Conservation (phyloP, 257 asterid genomes). For the Nicotiana tabacum region DNA sequence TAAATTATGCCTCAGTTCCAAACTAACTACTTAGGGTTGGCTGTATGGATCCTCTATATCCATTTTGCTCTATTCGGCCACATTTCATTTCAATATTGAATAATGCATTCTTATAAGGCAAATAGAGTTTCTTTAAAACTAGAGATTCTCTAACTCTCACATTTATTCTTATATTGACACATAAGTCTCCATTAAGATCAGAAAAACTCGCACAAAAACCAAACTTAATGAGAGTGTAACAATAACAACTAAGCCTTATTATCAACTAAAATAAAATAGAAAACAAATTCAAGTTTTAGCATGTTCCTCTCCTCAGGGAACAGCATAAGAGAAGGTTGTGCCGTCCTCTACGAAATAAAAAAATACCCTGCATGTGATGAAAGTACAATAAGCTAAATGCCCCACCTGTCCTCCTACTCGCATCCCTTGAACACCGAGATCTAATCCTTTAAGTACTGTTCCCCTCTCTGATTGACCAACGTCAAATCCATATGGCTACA, state of each 20-base stretch:
- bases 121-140: neutral
- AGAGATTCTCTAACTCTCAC: neutral
- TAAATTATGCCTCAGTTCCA: neutral
- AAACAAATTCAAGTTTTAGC: neutral
- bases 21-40: neutral
- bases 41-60: neutral
- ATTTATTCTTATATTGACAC: neutral
- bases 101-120: neutral
- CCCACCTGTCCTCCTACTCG: slow-evolving; percentile 95
- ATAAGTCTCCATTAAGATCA: neutral
- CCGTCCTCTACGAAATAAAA: neutral
- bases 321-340: neutral
- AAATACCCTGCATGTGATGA: neutral
- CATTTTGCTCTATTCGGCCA: neutral
- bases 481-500: slow-evolving; percentile 94
- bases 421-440: slow-evolving; percentile 96
- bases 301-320: neutral
- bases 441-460: slow-evolving; percentile 81
- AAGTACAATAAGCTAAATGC: slow-evolving; percentile 5
- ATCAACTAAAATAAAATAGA: neutral
- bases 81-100: neutral
- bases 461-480: slow-evolving; percentile 91
- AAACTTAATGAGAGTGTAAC: neutral
- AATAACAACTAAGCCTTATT: neutral
- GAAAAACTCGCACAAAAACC: no score